These are phyloP conservation scores for Penicillium sp. DNA, from an alignment of 2,329 filamentous ascomycete species.

Conservation along the genomic window DNA sequence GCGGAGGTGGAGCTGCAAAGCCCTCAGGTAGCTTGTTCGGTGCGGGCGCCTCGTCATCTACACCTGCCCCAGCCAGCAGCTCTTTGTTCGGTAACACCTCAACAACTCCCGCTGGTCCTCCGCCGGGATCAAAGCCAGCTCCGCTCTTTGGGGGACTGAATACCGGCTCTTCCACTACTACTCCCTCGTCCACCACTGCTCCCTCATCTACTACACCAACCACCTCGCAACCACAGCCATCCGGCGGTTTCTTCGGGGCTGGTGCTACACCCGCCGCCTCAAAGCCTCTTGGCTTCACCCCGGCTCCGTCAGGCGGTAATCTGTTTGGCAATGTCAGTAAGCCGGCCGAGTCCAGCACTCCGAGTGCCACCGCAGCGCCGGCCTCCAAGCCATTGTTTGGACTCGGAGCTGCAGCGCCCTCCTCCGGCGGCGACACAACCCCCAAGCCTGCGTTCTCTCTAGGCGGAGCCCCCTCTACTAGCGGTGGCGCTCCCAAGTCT, in stretches of 20 bases:
- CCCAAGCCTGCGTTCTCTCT: constrained; percentile 28
- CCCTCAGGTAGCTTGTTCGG: constrained; percentile 20
- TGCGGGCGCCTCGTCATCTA: constrained; percentile 38
- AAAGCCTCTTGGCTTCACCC: constrained; percentile 35
- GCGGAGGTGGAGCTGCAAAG: constrained; percentile 9
- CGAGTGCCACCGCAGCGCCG: constrained; percentile 30
- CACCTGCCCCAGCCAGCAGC: constrained; percentile 43
- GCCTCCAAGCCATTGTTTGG: constrained; percentile 37
- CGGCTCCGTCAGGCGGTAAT: constrained; percentile 27
- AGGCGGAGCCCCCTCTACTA: constrained; percentile 31
- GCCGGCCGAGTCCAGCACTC: constrained; percentile 34
- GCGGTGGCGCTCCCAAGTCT: constrained; percentile 15
- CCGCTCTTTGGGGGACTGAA: constrained; percentile 35
- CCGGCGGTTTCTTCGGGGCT: constrained; percentile 36
- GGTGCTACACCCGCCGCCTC: constrained; percentile 26
- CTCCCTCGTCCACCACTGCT: constrained; percentile 26
- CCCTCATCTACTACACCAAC: constrained; percentile 34
- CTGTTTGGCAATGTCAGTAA: constrained; percentile 40
- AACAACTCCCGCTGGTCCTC: constrained; percentile 56
- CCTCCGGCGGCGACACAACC: constrained; percentile 20
- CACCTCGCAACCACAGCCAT: constrained; percentile 36
- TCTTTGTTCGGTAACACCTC: constrained; percentile 47
- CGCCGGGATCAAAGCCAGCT: constrained; percentile 41
- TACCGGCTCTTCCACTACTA: constrained; percentile 27
- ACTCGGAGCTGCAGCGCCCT: constrained; percentile 23